Percentiles rank a stretch among this genome's conserved stretches.
Evolutionary conservation across 257 asterid genomes (phyloP).

Genomic region (Rehmannia glutinosa): DNA sequence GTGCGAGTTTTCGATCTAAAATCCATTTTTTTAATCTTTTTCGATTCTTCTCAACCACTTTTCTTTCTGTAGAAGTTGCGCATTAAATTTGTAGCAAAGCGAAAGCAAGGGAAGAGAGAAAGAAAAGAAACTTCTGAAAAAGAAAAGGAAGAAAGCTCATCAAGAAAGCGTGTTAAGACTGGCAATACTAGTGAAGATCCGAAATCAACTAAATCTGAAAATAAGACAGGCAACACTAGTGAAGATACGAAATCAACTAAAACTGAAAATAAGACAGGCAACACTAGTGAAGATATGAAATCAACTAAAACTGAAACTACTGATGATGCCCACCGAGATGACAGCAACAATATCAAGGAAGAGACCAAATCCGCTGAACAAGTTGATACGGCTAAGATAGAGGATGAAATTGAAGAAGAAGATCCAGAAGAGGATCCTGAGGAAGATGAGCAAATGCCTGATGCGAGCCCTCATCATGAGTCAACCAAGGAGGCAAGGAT

Average conservation of each 20-base stretch:
- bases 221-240: conserved; percentile 29
- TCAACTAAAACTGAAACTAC: conserved; percentile 19
- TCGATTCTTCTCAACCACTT: background rate
- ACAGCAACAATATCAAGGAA: conserved; percentile 30
- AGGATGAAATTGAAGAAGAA: conserved; percentile 43
- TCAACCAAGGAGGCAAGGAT: conserved; percentile 44
- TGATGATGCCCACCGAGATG: conserved; percentile 18
- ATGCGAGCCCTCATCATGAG: conserved; percentile 33
- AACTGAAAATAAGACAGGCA: conserved; percentile 24
- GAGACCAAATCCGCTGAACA: conserved; percentile 27
- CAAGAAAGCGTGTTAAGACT: conserved; percentile 53
- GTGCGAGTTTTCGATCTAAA: conserved; percentile 2
- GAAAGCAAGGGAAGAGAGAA: conserved; percentile 69
- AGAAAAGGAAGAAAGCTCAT: conserved; percentile 42
- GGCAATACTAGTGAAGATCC: conserved; percentile 31
- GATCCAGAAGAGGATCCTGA: conserved; percentile 64
- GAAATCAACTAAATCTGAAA: conserved; percentile 24
- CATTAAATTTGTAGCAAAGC: conserved; percentile 40
- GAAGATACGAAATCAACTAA: conserved; percentile 30
- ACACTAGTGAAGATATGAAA: conserved; percentile 28
- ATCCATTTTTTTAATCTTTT: background rate
- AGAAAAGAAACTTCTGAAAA: conserved; percentile 52
- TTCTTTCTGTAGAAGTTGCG: conserved; percentile 56
- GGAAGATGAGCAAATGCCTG: conserved; percentile 59
- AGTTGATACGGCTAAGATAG: conserved; percentile 31